Percentiles rank a stretch among this genome's conserved stretches.
These are phyloP conservation scores for Plantago ovata DNA, from an alignment of 257 asterid genomes.

Conservation along the genomic window DNA sequence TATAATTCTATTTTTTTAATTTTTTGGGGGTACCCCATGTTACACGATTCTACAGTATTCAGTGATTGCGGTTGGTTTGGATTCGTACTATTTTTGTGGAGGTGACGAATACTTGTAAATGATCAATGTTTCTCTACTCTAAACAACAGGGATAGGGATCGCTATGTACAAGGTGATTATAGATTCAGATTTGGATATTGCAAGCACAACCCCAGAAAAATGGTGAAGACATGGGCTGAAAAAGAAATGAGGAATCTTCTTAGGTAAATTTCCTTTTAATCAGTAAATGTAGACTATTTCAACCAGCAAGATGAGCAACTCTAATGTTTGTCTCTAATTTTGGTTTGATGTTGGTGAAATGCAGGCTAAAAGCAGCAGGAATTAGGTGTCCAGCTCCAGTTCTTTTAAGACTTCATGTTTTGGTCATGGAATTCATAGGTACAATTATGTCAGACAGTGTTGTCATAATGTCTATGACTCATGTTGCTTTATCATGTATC, in stretches of 20 bases:
- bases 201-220: constrained; percentile 93
- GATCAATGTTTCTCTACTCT: constrained; percentile 14
- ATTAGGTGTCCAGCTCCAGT: constrained; percentile 84
- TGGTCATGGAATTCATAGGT: constrained; percentile 99
- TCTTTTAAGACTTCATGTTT: constrained; percentile 89
- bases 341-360: constrained; percentile 21
- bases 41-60: too few relatives aligned
- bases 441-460: constrained; percentile 16
- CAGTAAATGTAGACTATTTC: neutral
- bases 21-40: too few relatives aligned
- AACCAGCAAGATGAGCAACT: neutral
- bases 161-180: constrained; percentile 95
- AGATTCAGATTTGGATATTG: constrained; percentile 88
- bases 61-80: constrained; percentile 8
- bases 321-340: constrained; percentile 15
- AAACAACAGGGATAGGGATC: constrained; percentile 88
- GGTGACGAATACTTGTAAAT: constrained; percentile 1
- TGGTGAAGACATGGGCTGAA: constrained; percentile 99
- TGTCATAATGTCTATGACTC: neutral
- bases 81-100: neutral
- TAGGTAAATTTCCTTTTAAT: constrained; percentile 45
- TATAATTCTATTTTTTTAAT: neutral
- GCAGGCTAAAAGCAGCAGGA: constrained; percentile 90
- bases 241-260: constrained; percentile 97
- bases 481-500: neutral